These are phyloP conservation scores for Diutina neorugosa DNA, from an alignment of 1,139 yeast species.

Conservation along the genomic window DNA sequence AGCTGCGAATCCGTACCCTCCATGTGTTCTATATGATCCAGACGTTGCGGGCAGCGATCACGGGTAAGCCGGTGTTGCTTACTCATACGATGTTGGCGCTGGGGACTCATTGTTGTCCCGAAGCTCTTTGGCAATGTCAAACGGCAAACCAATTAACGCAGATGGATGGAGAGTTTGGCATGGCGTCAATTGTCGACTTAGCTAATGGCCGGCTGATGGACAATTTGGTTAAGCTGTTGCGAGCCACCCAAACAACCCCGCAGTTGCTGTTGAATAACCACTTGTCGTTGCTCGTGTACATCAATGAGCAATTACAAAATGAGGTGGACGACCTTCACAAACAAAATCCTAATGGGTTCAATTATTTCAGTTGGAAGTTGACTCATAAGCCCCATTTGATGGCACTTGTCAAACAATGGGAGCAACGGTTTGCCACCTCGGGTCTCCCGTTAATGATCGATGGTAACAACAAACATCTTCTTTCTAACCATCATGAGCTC, in stretches of 20 bases:
- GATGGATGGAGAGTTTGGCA: not conserved
- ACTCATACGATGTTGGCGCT: not conserved
- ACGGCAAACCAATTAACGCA: not conserved
- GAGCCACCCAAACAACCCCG: not conserved
- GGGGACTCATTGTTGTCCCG: not conserved
- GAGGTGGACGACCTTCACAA: not conserved
- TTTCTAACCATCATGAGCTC: conserved; percentile 41
- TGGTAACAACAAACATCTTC: conserved; percentile 35
- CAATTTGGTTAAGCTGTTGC: not conserved
- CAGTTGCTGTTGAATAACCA: conserved; percentile 1
- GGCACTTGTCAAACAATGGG: conserved; percentile 48
- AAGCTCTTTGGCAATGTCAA: not conserved
- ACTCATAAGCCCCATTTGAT: conserved; percentile 4
- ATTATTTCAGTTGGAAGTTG: not conserved
- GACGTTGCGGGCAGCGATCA: conserved; percentile 23
- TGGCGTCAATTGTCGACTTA: conserved; percentile 1
- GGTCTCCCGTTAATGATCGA: conserved; percentile 49
- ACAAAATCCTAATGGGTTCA: not conserved
- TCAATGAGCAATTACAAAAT: not conserved
- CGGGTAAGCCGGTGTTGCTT: not conserved
- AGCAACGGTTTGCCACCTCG: conserved; percentile 41
- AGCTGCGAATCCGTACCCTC: conserved; percentile 76
- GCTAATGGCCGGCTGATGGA: conserved; percentile 1
- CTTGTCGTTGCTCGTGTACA: not conserved
- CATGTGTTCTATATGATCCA: conserved; percentile 69